Percentiles rank a stretch among this genome's conserved stretches.
phyloP scores from a whole-genome alignment of 2,329 filamentous ascomycete genomes.

The Talaromyces rugulosus region DNA sequence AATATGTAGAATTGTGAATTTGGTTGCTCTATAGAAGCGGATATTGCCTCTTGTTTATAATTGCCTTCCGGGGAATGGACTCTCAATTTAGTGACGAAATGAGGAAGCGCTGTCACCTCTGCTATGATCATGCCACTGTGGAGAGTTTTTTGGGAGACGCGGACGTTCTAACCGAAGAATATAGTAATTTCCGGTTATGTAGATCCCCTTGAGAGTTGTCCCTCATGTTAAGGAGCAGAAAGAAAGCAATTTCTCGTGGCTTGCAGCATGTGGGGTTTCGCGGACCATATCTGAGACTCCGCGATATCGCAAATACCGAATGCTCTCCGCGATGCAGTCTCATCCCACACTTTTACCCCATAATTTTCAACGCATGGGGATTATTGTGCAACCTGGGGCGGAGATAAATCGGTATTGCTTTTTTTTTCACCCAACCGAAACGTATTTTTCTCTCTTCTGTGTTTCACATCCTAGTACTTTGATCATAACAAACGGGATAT shows the following conservation, averaged over 20 bases:
- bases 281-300: background rate
- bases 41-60: background rate
- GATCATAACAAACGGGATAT: too few relatives aligned
- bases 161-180: too few relatives aligned
- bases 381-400: background rate
- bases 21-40: background rate
- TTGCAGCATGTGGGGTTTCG: background rate
- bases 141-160: too few relatives aligned
- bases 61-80: background rate
- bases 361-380: background rate
- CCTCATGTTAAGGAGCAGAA: too few relatives aligned
- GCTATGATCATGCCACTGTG: too few relatives aligned
- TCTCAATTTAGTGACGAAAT: background rate
- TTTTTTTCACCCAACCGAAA: background rate
- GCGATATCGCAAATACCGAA: background rate
- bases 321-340: background rate
- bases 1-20: background rate
- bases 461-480: too few relatives aligned
- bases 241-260: too few relatives aligned
- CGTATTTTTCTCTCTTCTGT: background rate
- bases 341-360: too few relatives aligned
- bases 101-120: too few relatives aligned
- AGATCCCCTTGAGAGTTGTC: too few relatives aligned
- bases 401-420: background rate
- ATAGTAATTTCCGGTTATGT: too few relatives aligned